Percentiles rank a stretch among this genome's conserved stretches.
These are phyloP conservation scores for Chlorella sp. DNA, from an alignment of 139 green algal genomes.

Conservation along the genomic window DNA sequence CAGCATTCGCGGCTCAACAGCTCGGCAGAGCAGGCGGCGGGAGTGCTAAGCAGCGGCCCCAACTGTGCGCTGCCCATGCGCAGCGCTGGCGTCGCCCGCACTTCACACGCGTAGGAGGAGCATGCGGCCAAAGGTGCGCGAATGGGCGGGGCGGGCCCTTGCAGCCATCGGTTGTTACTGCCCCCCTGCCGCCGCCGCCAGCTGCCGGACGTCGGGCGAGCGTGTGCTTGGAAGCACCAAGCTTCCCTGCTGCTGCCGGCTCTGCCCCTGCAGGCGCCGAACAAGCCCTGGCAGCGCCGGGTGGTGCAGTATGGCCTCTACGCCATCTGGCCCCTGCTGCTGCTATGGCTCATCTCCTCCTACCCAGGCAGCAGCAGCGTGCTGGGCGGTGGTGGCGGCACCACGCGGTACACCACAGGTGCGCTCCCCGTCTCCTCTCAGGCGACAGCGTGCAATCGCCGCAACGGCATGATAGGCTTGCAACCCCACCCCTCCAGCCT, in stretches of 20 bases:
- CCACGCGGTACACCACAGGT: background rate
- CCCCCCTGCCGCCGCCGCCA: background rate
- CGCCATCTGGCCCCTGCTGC: conserved; percentile 26
- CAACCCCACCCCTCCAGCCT: too few species aligned
- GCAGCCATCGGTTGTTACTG: background rate
- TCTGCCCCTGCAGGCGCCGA: conserved; percentile 9
- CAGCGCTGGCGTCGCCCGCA: conserved; percentile 16
- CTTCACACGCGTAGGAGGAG: background rate
- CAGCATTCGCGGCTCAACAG: too few species aligned
- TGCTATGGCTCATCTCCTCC: conserved; percentile 19
- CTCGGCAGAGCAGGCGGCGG: too few species aligned
- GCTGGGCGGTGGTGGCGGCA: background rate
- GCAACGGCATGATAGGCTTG: background rate
- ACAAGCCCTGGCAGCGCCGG: conserved; percentile 10
- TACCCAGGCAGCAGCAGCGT: conserved; percentile 14
- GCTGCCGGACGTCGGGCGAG: background rate
- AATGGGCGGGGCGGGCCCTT: background rate
- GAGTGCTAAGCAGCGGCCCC: too few species aligned
- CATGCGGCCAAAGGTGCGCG: conserved; percentile 32
- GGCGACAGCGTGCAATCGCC: background rate
- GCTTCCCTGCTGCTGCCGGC: too few species aligned
- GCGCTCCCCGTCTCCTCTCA: too few species aligned
- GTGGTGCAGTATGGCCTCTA: conserved; percentile 20
- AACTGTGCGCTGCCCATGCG: background rate
- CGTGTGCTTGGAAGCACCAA: background rate